phyloP scores from a whole-genome alignment of 176 grass and related monocot species.

The Phyllostachys edulis region DNA sequence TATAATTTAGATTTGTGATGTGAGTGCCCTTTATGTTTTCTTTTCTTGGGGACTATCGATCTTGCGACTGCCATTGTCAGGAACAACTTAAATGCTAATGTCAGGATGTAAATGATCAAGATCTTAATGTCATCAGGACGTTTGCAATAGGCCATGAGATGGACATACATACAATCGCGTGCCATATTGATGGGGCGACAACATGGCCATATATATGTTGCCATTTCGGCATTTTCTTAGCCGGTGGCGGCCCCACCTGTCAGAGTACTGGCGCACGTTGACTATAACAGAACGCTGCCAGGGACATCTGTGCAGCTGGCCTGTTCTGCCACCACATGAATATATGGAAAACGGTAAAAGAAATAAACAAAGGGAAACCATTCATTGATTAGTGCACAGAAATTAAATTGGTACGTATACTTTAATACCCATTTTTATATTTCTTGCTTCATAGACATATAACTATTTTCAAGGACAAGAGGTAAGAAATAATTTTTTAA shows the following conservation, averaged over 20 bases:
- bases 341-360: not conserved
- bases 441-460: not conserved
- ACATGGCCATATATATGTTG: not conserved
- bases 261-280: not conserved
- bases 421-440: not conserved
- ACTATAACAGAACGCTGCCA: not conserved
- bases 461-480: slow-evolving; percentile 15
- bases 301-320: not conserved
- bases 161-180: not conserved
- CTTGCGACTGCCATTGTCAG: not conserved
- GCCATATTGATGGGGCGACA: not conserved
- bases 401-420: not conserved
- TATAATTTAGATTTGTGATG: not conserved
- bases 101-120: not conserved
- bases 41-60: not conserved
- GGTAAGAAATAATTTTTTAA: not conserved
- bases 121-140: not conserved
- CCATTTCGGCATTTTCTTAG: not conserved
- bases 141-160: not conserved
- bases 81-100: not conserved
- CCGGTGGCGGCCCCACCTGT: not conserved
- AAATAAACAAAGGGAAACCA: not conserved
- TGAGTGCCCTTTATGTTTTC: not conserved
- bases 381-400: not conserved
- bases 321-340: not conserved